Evolutionary conservation across 768 basidiomycete species (phyloP).

Genomic region (Suillus occidentalis): DNA sequence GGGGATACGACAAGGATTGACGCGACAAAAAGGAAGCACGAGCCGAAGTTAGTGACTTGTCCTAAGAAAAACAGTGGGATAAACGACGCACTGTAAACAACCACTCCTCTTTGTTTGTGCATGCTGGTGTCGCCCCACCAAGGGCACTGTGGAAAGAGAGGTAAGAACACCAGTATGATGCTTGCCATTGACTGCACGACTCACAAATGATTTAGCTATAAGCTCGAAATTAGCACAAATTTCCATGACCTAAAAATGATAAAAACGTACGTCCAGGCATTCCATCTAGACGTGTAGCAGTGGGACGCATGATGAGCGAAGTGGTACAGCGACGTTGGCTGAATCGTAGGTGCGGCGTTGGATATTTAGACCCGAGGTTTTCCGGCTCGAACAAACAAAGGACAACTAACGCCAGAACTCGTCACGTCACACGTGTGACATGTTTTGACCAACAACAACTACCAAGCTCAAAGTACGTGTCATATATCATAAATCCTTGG

Average conservation of each 20-base stretch:
- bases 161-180: background rate
- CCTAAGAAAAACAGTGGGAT: background rate
- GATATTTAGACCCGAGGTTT: conserved; percentile 23
- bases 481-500: background rate
- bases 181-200: conserved; percentile 28
- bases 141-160: conserved; percentile 50
- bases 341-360: background rate
- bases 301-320: conserved; percentile 44
- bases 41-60: background rate
- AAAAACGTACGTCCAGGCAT: conserved; percentile 79
- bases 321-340: conserved; percentile 7
- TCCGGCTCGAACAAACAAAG: conserved; percentile 35
- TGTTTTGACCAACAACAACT: conserved; percentile 3
- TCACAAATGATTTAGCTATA: conserved; percentile 80
- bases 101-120: conserved; percentile 73
- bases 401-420: conserved; percentile 23
- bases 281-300: conserved; percentile 59
- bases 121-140: conserved; percentile 89
- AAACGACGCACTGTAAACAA: conserved; percentile 71
- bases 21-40: background rate
- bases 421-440: background rate
- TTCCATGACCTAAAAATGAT: background rate
- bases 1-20: background rate
- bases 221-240: conserved; percentile 8
- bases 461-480: conserved; percentile 18